Base-by-base conservation (phyloP, 306 rosid genomes). In the Medicago arabica region DNA sequence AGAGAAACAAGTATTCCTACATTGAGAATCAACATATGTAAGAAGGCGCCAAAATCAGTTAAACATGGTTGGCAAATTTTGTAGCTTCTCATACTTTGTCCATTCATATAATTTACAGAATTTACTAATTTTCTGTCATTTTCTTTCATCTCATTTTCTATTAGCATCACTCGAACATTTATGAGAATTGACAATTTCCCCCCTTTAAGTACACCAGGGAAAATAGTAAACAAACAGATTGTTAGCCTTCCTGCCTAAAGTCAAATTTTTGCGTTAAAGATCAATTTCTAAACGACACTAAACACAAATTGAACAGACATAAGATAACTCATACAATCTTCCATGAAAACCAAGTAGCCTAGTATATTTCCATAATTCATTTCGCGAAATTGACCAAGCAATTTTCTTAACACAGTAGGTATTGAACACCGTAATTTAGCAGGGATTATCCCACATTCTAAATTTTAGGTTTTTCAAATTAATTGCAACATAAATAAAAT, bases 1-100 rank as follows among this genome's bases (percentile, higher is more conserved):
- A 94, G 67, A 87, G 88, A 86, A 90, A 85, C 85, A 94, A 87
- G 80, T 94, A 94, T 65, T 94, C 96, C 97, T 94, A 91, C 88
- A 79, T 43, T 21, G 15, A 78, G 58, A 79, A 72, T 63, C 49
- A 78, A 34, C 38, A 63, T 31, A 58, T 68, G 38, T 49, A 17
- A 47, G 74, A 17, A 76, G 44, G 8, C 73, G 50, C 28, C 34
- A 75, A 75, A 23, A 58, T 23, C n/a, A 58, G 8, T 11, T 23
- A 11, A 58, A 21, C 64, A 58, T 58, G 34, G 7, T 21, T 58
- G 34, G 1, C 18, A 57, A 57, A 34, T 57, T 69, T 34, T 34
- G 38, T 34, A 0, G 38, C 38, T 34, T 34, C 38, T 34, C 38
- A 34, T 34, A 34, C 7, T 34, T 7, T 34, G 38, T 34, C 38